These are phyloP conservation scores for Hansenula lynferdii DNA, from an alignment of 1,139 yeast species.

Conservation along the genomic window DNA sequence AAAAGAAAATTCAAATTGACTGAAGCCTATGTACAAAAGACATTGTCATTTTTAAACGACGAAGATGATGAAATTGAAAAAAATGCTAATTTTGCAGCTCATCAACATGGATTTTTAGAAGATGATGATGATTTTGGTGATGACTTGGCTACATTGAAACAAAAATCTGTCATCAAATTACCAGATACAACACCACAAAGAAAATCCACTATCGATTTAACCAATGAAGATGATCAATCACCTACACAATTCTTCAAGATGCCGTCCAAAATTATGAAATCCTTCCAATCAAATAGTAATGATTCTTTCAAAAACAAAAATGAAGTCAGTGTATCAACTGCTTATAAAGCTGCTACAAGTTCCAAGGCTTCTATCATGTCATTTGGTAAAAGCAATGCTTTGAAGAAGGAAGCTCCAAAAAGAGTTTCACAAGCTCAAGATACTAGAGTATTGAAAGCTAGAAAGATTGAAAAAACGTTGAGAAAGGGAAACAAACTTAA, in stretches of 20 bases:
- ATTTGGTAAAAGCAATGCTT: conserved; percentile 29
- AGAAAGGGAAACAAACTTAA: conserved; percentile 8
- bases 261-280: conserved; percentile 41
- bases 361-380: conserved; percentile 57
- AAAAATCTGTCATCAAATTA: conserved; percentile 35
- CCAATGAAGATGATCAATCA: conserved; percentile 29
- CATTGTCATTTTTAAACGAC: conserved; percentile 55
- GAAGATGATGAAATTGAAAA: conserved; percentile 30
- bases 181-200: conserved; percentile 16
- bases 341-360: conserved; percentile 52
- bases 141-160: conserved; percentile 45
- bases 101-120: conserved; percentile 36
- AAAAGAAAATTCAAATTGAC: conserved; percentile 31
- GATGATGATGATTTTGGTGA: conserved; percentile 25
- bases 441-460: conserved; percentile 21
- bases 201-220: conserved; percentile 16
- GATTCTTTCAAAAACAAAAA: conserved; percentile 37
- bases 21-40: conserved; percentile 57
- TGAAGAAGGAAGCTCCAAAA: conserved; percentile 3
- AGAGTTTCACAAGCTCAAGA: conserved; percentile 5
- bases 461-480: conserved; percentile 11
- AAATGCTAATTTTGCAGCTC: conserved; percentile 30
- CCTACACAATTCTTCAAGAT: conserved; percentile 30
- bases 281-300: conserved; percentile 39
- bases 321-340: conserved; percentile 54